Evolutionary conservation across 1,139 yeast genomes (phyloP), one percentile per base, ranked within the genome.

Genomic region (Eremothecium cymbalariae): DNA sequence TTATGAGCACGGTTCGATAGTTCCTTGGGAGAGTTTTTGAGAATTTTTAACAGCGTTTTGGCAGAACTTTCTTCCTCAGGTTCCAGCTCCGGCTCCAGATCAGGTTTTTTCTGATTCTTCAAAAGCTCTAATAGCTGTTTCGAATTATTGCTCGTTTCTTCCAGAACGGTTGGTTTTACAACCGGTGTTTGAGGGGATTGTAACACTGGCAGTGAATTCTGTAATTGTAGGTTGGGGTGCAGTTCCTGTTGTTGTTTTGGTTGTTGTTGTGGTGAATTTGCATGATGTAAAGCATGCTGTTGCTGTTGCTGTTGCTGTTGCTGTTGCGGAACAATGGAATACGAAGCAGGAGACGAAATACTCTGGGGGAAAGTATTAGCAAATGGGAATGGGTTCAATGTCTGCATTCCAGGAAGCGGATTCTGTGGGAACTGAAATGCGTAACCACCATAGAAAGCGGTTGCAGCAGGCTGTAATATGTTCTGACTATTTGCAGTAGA

Each of bases 91-190:
- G 17, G 9, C 8, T 9, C 11, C 15, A 12, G 16, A 8, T 32
- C 38, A 2, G 34, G 27, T 18, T 26, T 26, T 8, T 18, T 23
- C 9, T 26, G 22, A 17, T 28, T 16, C 32, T 59, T 60, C 33
- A 70, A 62, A 17, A 68, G 52, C 31, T 60, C 61, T 43, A 68
- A 47, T 25, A 70, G 30, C 28, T 40, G 41, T 22, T 34, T 44
- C 8, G 48, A 43, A 5, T 38, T 33, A 9, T 44, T 34, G 18
- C 28, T 29, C n/a, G 28, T 31, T 25, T 41, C 43, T 24, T 44
- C 37, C 25, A 33, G 37, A 2, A 45, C 44, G 9, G 42, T 44
- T 8, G 48, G 41, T 32, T 45, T 19, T 39, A 39, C 31, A 31
- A 28, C 7, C 19, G 37, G 34, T 17, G 33, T 26, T 16, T 33